Evolutionary conservation across 2,329 filamentous ascomycete genomes (phyloP).

Genomic region (Fusarium incarnatum): DNA sequence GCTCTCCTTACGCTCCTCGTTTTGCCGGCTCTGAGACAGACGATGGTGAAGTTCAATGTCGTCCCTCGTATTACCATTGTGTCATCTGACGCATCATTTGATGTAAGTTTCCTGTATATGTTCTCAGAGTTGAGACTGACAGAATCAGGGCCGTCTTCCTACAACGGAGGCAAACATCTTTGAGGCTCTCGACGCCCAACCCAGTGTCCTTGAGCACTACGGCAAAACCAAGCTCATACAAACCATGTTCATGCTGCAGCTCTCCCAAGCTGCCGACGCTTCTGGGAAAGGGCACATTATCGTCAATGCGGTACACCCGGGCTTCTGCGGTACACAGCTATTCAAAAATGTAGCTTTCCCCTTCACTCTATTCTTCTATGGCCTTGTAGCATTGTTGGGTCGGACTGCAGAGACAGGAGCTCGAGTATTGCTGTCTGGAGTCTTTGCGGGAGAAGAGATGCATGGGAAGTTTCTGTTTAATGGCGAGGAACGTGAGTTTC

Average conservation of each 20-base stretch:
- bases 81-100: constrained; percentile 51
- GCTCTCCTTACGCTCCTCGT: constrained; percentile 58
- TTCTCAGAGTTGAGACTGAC: not conserved
- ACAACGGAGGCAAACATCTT: constrained; percentile 51
- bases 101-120: constrained; percentile 1
- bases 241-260: constrained; percentile 46
- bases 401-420: constrained; percentile 55
- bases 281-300: constrained; percentile 51
- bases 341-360: constrained; percentile 51
- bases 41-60: constrained; percentile 49
- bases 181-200: constrained; percentile 47
- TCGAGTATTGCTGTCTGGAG: constrained; percentile 54
- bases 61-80: constrained; percentile 55
- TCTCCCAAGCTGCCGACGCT: constrained; percentile 50
- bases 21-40: constrained; percentile 56
- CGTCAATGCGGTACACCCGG: constrained; percentile 56
- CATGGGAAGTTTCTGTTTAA: constrained; percentile 58
- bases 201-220: constrained; percentile 44
- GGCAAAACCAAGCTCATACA: constrained; percentile 49
- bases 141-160: constrained; percentile 48
- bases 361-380: constrained; percentile 39
- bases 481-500: constrained; percentile 43
- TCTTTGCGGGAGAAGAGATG: constrained; percentile 51
- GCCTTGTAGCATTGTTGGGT: constrained; percentile 44
- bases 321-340: constrained; percentile 56